Base-by-base conservation (phyloP, 306 rosid species). In the Medicago ruthenica region DNA sequence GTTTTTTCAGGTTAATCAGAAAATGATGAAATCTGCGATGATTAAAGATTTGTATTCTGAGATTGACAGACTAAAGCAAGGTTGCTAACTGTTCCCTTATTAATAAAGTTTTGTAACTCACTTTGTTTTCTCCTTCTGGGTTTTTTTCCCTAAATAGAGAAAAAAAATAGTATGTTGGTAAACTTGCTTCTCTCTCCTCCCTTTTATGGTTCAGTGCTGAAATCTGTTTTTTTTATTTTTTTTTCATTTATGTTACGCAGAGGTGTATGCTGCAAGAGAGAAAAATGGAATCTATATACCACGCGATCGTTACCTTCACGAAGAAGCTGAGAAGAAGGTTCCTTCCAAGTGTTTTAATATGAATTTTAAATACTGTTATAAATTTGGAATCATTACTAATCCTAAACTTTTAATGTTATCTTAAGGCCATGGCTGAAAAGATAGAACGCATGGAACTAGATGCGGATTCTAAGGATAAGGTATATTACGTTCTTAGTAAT, bases 11-110 rank as follows among this genome's bases (percentile, higher is more conserved):
- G 71, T 96, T 76, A 96, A 96, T 79, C 99, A 96, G 85, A 96
- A 96, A 86, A 92, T 96, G 99, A 92, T 96, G 99, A 96, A 96
- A 82, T 92, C 99, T 83, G 98, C 99, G 40, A 63, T 96, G 89
- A 96, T 96, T 58, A 96, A 92, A 85, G 99, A 96, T 82, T 87
- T 96, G 83, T 96, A 96, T 85, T 83, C 96, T 79, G 99, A 92
- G 81, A 96, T 92, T 75, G 98, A 92, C 84, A 86, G 96, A 73
- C 93, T 96, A 60, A 96, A 96, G 89, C 99, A 96, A 96, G 99
- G 98, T 92, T 71, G 65, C 75, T 76, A 50, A 60, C 74, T 65
- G 54, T 74, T 70, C 55, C 71, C 54, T 62, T 37, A 41, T 50
- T 72, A 27, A 63, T 60, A 39, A 65, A 68, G 74, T 80, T 78